Evolutionary conservation across 331 rosid genomes (phyloP).

Genomic region (Spiraea crenata): DNA sequence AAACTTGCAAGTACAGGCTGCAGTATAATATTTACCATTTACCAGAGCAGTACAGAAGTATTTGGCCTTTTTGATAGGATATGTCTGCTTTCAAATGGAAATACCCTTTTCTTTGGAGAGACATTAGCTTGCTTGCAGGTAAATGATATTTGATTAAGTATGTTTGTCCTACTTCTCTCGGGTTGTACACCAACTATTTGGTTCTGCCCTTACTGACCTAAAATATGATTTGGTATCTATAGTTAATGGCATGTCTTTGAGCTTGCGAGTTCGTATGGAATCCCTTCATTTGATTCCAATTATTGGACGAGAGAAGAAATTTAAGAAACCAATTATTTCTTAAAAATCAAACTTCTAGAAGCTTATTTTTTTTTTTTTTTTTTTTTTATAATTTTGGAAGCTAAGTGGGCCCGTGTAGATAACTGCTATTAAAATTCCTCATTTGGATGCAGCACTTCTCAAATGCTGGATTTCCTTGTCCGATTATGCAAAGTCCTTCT

Average conservation of each 20-base stretch:
- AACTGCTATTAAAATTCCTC: conserved; percentile 25
- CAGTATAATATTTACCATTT: conserved; percentile 79
- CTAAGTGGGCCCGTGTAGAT: conserved; percentile 19
- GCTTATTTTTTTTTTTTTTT: neutral
- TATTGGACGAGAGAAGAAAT: neutral
- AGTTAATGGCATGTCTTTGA: no score
- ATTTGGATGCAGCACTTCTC: conserved; percentile 88
- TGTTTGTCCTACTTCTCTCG: neutral
- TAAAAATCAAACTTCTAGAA: neutral
- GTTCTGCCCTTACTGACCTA: neutral
- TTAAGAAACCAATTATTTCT: conserved; percentile 5
- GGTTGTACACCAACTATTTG: neutral
- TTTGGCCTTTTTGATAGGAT: conserved; percentile 98
- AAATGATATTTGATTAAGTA: conserved; percentile 4
- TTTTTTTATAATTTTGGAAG: conserved; percentile 6
- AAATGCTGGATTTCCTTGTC: conserved; percentile 99
- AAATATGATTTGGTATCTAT: neutral
- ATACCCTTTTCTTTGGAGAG: conserved; percentile 94
- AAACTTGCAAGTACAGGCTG: conserved; percentile 96
- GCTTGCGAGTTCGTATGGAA: no score
- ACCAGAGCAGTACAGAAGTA: conserved; percentile 99
- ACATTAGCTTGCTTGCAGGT: conserved; percentile 99
- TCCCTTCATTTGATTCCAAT: conserved; percentile 4
- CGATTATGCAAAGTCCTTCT: conserved; percentile 99
- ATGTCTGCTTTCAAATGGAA: conserved; percentile 97